These are phyloP conservation scores for Leishmania major DNA, from an alignment of 208 protist species.

Conservation along the genomic window DNA sequence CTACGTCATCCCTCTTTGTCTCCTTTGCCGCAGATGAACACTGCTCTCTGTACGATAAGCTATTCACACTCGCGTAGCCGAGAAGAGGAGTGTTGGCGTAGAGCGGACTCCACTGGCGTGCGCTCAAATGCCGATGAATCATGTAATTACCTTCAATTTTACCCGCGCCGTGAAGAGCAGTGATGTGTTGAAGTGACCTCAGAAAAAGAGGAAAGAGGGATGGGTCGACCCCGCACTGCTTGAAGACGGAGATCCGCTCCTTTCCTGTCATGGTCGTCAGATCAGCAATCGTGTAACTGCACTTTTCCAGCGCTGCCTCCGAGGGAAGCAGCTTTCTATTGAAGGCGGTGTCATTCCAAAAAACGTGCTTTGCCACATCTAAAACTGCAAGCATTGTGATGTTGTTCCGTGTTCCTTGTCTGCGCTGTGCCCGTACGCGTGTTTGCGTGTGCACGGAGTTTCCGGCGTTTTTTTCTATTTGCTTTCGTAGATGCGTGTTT, in stretches of 20 bases:
- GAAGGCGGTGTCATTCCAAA: slow-evolving; percentile 79
- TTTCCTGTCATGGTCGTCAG: slow-evolving; percentile 77
- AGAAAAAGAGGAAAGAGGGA: slow-evolving; percentile 81
- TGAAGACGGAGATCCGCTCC: slow-evolving; percentile 68
- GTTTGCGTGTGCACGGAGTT: background rate
- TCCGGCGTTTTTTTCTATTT: background rate
- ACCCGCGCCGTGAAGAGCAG: slow-evolving; percentile 49
- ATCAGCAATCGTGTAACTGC: slow-evolving; percentile 56
- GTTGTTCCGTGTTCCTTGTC: background rate
- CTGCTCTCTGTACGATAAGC: slow-evolving; percentile 49
- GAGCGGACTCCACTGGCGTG: slow-evolving; percentile 67
- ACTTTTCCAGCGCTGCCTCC: slow-evolving; percentile 64
- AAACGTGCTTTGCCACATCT: slow-evolving; percentile 75
- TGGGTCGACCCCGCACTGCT: slow-evolving; percentile 71
- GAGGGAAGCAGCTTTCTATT: slow-evolving; percentile 64
- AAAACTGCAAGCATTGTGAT: slow-evolving; percentile 69
- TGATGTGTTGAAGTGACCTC: slow-evolving; percentile 77
- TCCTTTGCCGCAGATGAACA: background rate
- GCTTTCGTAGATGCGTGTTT: background rate
- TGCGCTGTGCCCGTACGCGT: background rate
- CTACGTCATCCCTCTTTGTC: slow-evolving; percentile 12
- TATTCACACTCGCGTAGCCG: slow-evolving; percentile 66
- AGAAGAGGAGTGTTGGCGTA: slow-evolving; percentile 49
- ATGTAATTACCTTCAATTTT: slow-evolving; percentile 62
- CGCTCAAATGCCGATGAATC: slow-evolving; percentile 75